Percentiles rank a stretch among this genome's conserved stretches.
Evolutionary conservation across 1,284 basidiomycete species (phyloP).

Genomic region (Singerocomus inundabilis): DNA sequence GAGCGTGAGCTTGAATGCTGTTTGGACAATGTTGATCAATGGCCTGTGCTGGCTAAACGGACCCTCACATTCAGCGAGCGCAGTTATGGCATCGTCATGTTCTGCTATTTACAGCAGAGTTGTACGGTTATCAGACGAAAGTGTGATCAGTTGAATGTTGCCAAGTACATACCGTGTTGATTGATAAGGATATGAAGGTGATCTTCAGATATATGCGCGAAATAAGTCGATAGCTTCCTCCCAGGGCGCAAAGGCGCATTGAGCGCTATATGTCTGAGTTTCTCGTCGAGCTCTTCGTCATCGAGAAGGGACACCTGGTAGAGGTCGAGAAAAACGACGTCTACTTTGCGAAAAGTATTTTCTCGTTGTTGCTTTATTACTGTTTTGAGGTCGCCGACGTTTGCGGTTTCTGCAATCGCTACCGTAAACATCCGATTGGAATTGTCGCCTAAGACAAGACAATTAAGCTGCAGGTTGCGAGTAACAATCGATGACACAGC

Average conservation of each 20-base stretch:
- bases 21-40: neutral
- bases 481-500: too few species aligned
- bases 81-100: neutral
- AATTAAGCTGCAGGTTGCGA: too few species aligned
- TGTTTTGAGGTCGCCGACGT: neutral
- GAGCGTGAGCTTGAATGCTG: slow-evolving; percentile 2
- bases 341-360: neutral
- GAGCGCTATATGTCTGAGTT: neutral
- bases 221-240: neutral
- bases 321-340: neutral
- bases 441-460: too few species aligned
- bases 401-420: neutral
- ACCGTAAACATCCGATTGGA: too few species aligned
- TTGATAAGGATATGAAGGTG: too few species aligned
- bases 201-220: neutral
- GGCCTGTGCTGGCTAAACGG: too few species aligned
- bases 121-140: neutral
- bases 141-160: too few species aligned
- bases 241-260: neutral
- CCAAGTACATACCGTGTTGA: too few species aligned
- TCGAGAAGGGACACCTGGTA: neutral
- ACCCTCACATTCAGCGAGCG: neutral
- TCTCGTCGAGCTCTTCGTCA: neutral
- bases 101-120: neutral
- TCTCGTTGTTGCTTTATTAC: neutral